Evolutionary conservation across 1,284 basidiomycete genomes (phyloP), one percentile per base, ranked within the genome.

Genomic region (Cutaneotrichosporon spelunceum): DNA sequence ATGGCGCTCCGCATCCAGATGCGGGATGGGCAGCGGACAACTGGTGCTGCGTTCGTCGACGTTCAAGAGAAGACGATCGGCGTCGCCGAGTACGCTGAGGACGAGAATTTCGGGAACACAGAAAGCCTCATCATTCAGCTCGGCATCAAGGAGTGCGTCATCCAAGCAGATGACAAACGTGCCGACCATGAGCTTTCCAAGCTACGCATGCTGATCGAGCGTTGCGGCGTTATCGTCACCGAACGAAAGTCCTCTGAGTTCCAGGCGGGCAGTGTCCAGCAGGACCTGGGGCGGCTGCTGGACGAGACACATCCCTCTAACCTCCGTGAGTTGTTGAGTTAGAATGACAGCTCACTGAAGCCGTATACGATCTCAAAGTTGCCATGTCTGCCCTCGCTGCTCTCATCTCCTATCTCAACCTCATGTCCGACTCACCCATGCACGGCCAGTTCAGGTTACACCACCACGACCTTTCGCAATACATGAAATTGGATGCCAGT

Each of bases 91-190:
- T 99, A 91, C 70, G 86, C 88, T 1, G 96, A 99, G 73, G 96
- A 95, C 70, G 96, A 99, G 66, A 82, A 94, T 13, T 98, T 94
- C 78, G 93, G 91, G 1, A 99, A 99, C 73, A 89, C 89, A 3
- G 95, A 99, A 83, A 94, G 92, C 4, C 84, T 99, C 16, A 82
- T 98, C 53, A 98, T 99, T 64, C 96, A 99, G 77, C 85, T 99
- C 1, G 94, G 92, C 2, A 92, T 94, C 49, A 99, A 99, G 76
- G 96, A 99, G 78, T 93, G 91, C 33, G 67, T 86, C 39, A 63
- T 86, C 8, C 80, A 83, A n/a, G 77, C 77, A 3, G 82, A 84
- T 66, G 83, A 83, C 55, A 82, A 82, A 65, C 61, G 68, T 45
- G 75, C 75, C 34, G 93, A 98, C 74, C 83, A 93, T 62, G 94